Percentiles rank a stretch among this genome's conserved stretches.
These are phyloP conservation scores for Coniosporium tulheliwenetii DNA, from an alignment of 2,329 filamentous ascomycete species.

Conservation along the genomic window DNA sequence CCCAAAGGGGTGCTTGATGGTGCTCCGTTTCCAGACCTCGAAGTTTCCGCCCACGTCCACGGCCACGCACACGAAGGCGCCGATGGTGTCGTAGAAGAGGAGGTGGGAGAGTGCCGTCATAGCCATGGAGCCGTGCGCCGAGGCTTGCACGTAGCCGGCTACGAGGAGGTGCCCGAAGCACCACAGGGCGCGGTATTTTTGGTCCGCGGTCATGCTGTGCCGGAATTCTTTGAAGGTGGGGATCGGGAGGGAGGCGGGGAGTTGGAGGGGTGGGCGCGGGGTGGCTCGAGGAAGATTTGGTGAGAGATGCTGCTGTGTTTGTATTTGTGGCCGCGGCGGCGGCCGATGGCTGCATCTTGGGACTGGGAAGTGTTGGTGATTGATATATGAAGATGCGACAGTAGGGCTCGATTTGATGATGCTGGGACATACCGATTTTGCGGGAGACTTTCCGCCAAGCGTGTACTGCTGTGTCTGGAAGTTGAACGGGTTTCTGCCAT, in stretches of 20 bases:
- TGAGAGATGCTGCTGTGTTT: constrained; percentile 94
- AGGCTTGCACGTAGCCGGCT: constrained; percentile 73
- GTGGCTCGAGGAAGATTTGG: constrained; percentile 90
- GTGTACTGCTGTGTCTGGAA: constrained; percentile 54
- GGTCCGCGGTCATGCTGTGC: constrained; percentile 76
- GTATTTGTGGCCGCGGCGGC: constrained; percentile 90
- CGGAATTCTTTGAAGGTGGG: constrained; percentile 81
- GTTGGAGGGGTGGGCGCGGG: constrained; percentile 66
- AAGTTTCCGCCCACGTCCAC: constrained; percentile 94
- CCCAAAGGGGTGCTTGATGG: constrained; percentile 83
- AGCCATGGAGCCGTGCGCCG: constrained; percentile 69
- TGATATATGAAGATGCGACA: no score
- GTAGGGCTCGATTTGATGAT: constrained; percentile 7
- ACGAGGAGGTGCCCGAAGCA: constrained; percentile 76
- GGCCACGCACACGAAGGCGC: constrained; percentile 76
- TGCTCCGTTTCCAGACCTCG: constrained; percentile 90
- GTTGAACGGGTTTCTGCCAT: constrained; percentile 65
- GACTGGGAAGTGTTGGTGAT: no score
- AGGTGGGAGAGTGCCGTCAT: constrained; percentile 87
- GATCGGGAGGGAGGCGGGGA: constrained; percentile 82
- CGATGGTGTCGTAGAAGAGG: constrained; percentile 88
- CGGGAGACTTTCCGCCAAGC: constrained; percentile 11
- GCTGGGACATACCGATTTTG: constrained; percentile 50
- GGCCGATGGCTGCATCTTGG: constrained; percentile 57
- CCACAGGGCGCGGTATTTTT: constrained; percentile 73